Evolutionary conservation across 192 early-diverging fungal species (phyloP), one percentile per base, ranked within the genome.

Genomic region (Podila epigama): DNA sequence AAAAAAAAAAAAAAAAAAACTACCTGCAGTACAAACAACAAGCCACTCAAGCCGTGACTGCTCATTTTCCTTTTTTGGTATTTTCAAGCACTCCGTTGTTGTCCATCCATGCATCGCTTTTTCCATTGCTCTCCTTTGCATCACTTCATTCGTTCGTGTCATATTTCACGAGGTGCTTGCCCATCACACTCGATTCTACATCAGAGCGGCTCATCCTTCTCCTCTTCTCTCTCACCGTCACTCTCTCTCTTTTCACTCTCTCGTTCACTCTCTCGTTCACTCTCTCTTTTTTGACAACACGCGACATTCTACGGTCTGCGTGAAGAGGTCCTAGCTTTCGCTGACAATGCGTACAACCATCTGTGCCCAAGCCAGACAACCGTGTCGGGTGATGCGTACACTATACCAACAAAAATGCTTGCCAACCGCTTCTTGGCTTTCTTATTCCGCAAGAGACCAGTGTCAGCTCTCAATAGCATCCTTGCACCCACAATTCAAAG

Each of bases 1-100:
- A 53, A 22, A 53, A 53, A 56, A 33, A 33, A 33, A 33, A 56
- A 56, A 56, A 34, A 18, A 56, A 55, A 55, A 32, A 52, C 4
- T 11, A 53, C 22, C 1, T 2, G 9, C 11, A 48, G 44, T 22
- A 25, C 55, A 57, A 57, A 32, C 29, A 57, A 28, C 34, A 57
- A 57, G 55, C 55, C 55, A 57, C 55, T 8, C 0, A 35, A n/a
- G 0, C 4, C 31, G 32, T 57, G 27, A n/a, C 18, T 57, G 32
- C 32, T 32, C 34, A 28, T n/a, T 9, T 57, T 22, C 6, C 33
- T 32, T 35, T 56, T 22, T 48, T 48, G n/a, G 25, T 22, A 22
- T 18, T 48, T 48, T 48, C n/a, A 48, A 48, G 44, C 44, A 48
- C n/a, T n/a, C n/a, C n/a, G n/a, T n/a, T n/a, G n/a, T n/a, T n/a